Evolutionary conservation across 1,284 basidiomycete genomes (phyloP).

Genomic region (Fomitopsis schrenkii): DNA sequence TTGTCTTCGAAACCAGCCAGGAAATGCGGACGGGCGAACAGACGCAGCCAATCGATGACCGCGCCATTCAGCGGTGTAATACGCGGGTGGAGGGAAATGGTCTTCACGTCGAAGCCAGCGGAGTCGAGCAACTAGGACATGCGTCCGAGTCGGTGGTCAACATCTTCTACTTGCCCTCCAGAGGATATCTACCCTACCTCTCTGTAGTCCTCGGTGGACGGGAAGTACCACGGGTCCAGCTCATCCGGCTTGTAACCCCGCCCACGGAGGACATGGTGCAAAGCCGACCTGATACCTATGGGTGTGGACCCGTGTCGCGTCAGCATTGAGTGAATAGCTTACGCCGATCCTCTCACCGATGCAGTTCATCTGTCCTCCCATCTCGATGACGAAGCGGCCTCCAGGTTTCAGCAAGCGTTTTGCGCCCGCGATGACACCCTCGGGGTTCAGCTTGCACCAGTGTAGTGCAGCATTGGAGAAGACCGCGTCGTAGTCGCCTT

Average conservation of each 20-base stretch:
- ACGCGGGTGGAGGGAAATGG: slow-evolving; percentile 63
- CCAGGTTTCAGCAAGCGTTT: slow-evolving; percentile 61
- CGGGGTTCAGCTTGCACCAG: slow-evolving; percentile 78
- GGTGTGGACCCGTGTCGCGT: neutral
- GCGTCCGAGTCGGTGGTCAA: neutral
- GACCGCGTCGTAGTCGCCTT: slow-evolving; percentile 50
- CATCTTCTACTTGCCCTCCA: neutral
- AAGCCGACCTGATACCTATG: slow-evolving; percentile 55
- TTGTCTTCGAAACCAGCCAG: slow-evolving; percentile 46
- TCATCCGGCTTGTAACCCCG: slow-evolving; percentile 54
- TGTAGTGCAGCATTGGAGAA: slow-evolving; percentile 81
- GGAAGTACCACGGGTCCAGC: slow-evolving; percentile 84
- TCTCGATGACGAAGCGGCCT: slow-evolving; percentile 70
- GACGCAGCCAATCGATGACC: slow-evolving; percentile 65
- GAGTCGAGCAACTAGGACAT: slow-evolving; percentile 47
- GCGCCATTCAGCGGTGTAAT: slow-evolving; percentile 62
- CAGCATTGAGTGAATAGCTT: neutral
- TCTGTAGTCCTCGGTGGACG: slow-evolving; percentile 62
- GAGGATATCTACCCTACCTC: slow-evolving; percentile 36
- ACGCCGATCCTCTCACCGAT: slow-evolving; percentile 39
- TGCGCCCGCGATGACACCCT: slow-evolving; percentile 56
- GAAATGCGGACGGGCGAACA: slow-evolving; percentile 61
- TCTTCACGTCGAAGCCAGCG: slow-evolving; percentile 50
- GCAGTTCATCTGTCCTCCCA: slow-evolving; percentile 75
- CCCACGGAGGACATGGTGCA: slow-evolving; percentile 53